Base-by-base conservation (phyloP, 1,284 basidiomycete genomes). In the Ustanciosporium gigantosporum region DNA sequence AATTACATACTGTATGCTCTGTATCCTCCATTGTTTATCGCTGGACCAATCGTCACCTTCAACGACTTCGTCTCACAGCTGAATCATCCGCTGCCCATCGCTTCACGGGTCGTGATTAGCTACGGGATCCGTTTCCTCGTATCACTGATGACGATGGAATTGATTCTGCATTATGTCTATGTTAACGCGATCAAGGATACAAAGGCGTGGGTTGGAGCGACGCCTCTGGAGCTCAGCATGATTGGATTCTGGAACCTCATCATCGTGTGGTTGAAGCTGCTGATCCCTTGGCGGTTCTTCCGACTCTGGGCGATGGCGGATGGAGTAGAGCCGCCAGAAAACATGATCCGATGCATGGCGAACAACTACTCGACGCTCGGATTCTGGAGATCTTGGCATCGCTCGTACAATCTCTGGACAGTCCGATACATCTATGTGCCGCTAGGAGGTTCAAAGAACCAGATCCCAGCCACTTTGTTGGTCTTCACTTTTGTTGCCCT, bases 401-500 rank as follows among this genome's bases (percentile, higher is more conserved):
- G 94, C 9, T 90, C 88, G 68, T 98, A 93, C 80, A 98, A 98
- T 74, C 83, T 97, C 8, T 98, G 95, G 94, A 83, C 93, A 39
- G 86, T 94, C 32, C 83, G 93, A 22, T 73, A 62, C 40, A 90
- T 98, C 65, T 97, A 98, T 79, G 82, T 98, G 23, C 94, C 94
- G 0, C 81, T 97, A 7, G 94, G 94, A 7, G 94, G 93, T 1
- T 60, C 79, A 0, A 80, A 84, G 20, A 85, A 86, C 59, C 79
- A 84, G 3, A 73, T 88, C 1, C 57, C 88, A 16, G 86, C 92
- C 17, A 90, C 85, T 0, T 64, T 88, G 5, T 80, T 95, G 16
- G 86, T 96, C 23, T 98, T 98, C 81, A 89, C 93, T 0, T 98
- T 99, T 75, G 94, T 97, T n/a, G 95, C 95, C 0, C 81, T 98